These are phyloP conservation scores for Neoarthrinium moseri DNA, from an alignment of 2,329 filamentous ascomycete genomes.

Conservation along the genomic window DNA sequence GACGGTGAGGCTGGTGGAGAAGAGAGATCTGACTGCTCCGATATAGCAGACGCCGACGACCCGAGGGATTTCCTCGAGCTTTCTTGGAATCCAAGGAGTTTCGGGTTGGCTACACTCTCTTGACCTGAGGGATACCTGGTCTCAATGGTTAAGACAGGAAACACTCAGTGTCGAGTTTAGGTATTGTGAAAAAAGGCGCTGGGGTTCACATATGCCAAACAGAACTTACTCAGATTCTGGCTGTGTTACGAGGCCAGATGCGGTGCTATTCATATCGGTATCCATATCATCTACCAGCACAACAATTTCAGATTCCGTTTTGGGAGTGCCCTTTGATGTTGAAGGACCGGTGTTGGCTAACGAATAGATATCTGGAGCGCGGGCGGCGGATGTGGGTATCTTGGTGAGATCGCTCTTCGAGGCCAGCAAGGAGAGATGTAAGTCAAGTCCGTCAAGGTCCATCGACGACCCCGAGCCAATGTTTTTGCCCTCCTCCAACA, in stretches of 20 bases:
- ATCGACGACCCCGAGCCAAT: conserved; percentile 20
- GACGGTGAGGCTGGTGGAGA: conserved; percentile 51
- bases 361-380: conserved; percentile 17
- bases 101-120: conserved; percentile 31
- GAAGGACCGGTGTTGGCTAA: conserved; percentile 18
- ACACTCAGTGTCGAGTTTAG: not conserved
- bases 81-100: conserved; percentile 19
- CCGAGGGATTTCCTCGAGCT: conserved; percentile 40
- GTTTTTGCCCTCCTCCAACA: conserved; percentile 24
- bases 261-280: conserved; percentile 17
- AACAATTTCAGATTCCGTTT: conserved; percentile 28
- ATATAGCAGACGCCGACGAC: conserved; percentile 52
- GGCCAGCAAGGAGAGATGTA: conserved; percentile 24
- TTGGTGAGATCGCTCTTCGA: conserved; percentile 20
- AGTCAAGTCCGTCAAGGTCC: conserved; percentile 25
- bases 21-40: conserved; percentile 55
- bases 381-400: conserved; percentile 17
- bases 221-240: conserved; percentile 24
- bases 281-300: conserved; percentile 29
- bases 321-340: conserved; percentile 22
- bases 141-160: conserved; percentile 17
- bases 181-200: not conserved
- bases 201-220: not conserved
- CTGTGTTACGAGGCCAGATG: conserved; percentile 15
- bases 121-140: conserved; percentile 25